Evolutionary conservation across 2,329 filamentous ascomycete species (phyloP).

Genomic region (Fusarium metavorans): DNA sequence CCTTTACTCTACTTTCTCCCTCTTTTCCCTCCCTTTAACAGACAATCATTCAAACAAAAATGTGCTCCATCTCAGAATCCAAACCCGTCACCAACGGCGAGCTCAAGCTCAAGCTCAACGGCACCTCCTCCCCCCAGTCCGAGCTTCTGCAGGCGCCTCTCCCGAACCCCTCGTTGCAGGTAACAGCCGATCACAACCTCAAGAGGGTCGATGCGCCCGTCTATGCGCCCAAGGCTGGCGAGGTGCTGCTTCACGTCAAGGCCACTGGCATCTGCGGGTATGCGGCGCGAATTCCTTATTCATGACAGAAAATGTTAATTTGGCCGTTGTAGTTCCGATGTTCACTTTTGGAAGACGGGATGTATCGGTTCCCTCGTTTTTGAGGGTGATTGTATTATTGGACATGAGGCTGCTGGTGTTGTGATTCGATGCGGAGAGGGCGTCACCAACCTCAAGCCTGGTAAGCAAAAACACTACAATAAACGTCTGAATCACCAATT

Average conservation of each 20-base stretch:
- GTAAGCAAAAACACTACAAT: constrained; percentile 35
- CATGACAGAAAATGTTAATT: background rate
- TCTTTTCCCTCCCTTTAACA: background rate
- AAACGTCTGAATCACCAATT: background rate
- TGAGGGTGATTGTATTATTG: constrained; percentile 72
- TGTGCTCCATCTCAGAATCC: constrained; percentile 39
- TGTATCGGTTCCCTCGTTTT: constrained; percentile 73
- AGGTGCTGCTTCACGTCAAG: constrained; percentile 72
- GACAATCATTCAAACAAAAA: background rate
- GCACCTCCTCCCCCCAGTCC: background rate
- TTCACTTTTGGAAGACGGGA: constrained; percentile 76
- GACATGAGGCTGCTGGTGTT: constrained; percentile 73
- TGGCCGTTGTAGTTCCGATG: constrained; percentile 64
- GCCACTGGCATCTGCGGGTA: constrained; percentile 74
- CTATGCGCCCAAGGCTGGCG: constrained; percentile 62
- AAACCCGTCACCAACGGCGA: constrained; percentile 26
- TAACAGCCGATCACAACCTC: constrained; percentile 70
- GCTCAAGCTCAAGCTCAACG: constrained; percentile 34
- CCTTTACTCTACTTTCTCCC: background rate
- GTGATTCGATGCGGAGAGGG: constrained; percentile 68
- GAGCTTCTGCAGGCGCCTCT: constrained; percentile 44
- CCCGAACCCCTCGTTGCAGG: constrained; percentile 50
- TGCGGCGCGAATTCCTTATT: constrained; percentile 19
- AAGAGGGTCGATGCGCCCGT: constrained; percentile 69
- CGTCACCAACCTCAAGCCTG: constrained; percentile 63